phyloP scores from a whole-genome alignment of 768 basidiomycete species.

The Pisolithus sp. region DNA sequence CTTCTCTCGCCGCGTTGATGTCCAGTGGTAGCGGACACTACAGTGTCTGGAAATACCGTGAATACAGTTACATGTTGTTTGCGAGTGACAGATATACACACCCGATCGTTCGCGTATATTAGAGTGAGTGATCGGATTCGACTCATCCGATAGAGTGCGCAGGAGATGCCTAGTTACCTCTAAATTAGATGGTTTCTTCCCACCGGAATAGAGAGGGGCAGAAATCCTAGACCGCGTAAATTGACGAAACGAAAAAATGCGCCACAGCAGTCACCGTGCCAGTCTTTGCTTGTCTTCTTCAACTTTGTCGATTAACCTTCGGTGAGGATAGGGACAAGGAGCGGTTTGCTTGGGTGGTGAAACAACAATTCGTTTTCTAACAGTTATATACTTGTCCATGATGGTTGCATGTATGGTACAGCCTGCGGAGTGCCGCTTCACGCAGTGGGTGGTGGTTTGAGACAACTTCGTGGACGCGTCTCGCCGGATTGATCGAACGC shows the following conservation, averaged over 20 bases:
- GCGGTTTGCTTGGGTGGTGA: not conserved
- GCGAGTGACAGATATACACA: slow-evolving; percentile 14
- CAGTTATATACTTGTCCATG: slow-evolving; percentile 24
- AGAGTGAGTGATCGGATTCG: slow-evolving; percentile 77
- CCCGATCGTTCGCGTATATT: slow-evolving; percentile 58
- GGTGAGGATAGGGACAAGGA: slow-evolving; percentile 6
- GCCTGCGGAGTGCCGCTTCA: not conserved
- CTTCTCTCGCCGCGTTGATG: slow-evolving; percentile 57
- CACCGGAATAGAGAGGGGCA: slow-evolving; percentile 25
- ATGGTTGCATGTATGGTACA: slow-evolving; percentile 2
- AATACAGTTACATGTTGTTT: not conserved
- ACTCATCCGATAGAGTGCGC: slow-evolving; percentile 50
- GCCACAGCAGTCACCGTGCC: slow-evolving; percentile 9
- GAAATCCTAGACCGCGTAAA: slow-evolving; percentile 18
- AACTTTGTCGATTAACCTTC: slow-evolving; percentile 4
- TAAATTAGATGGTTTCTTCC: slow-evolving; percentile 32
- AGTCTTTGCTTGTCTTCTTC: slow-evolving; percentile 14
- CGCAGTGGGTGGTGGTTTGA: not conserved
- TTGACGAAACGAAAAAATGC: too few species aligned
- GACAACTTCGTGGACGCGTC: not conserved
- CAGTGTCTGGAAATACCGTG: slow-evolving; percentile 36
- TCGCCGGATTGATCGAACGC: not conserved
- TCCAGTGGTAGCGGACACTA: slow-evolving; percentile 59
- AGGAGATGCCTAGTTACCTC: slow-evolving; percentile 56
- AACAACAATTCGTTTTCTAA: slow-evolving; percentile 14